Evolutionary conservation across 805 yeast species (phyloP), one percentile per base, ranked within the genome.

Genomic region (Hanseniaspora meyeri): DNA sequence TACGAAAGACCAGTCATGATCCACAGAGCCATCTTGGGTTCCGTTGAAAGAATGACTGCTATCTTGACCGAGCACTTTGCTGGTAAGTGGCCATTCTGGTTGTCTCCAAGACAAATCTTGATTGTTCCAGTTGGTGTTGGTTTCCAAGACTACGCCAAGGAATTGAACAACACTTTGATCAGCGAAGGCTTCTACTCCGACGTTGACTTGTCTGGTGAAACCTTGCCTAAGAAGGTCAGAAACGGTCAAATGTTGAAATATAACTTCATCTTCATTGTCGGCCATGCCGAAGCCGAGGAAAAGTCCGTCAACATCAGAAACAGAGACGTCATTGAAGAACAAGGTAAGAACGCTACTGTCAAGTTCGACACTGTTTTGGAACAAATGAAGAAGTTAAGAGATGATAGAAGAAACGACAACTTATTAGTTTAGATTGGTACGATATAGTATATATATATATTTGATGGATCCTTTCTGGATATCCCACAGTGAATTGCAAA

Each of bases 61-160:
- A 91, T 93, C 65, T 81, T 93, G 72, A 90, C 95, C 59, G 99
- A 93, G 74, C 98, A 93, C 76, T 93, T 78, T 74, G 96, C 90
- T 68, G 99, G 99, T 67, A 93, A 89, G 71, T 93, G 99, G 99
- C 99, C 99, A 67, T 87, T 93, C 79, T 93, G 98, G 98, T 78
- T 93, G 69, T 90, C 97, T n/a, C 99, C 99, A 67, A 85, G 98
- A 76, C 99, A 93, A 75, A 80, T 91, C 58, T 77, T 91, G 65
- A 95, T 93, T 65, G 93, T 93, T 34, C 98, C 98, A 64, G 97
- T 93, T 64, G 97, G 96, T 67, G 95, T 86, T 61, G 88, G 87
- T 72, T 91, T 84, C 77, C 82, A 77, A 66, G 95, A 83, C 62
- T 93, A 93, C 68, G 99, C 97, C 45, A 82, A 84, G 70, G 75